A percentile compares a stretch with the other conserved stretches of the same genome.
Conservation (phyloP, 2,329 filamentous ascomycete species). For the Metarhizium humberi region DNA sequence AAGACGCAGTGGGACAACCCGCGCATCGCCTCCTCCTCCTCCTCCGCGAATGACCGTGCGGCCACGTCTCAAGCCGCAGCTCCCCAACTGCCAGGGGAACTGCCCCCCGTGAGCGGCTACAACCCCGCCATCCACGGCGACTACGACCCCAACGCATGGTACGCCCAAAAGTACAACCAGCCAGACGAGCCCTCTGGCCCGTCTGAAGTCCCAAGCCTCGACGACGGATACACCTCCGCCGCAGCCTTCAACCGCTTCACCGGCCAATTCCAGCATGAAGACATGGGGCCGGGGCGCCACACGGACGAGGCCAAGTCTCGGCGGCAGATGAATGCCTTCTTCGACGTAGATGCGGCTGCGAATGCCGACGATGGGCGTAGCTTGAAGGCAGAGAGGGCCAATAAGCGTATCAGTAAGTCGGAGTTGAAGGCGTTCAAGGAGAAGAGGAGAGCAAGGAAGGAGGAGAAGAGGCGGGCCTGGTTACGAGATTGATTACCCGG, state of each 20-base stretch:
- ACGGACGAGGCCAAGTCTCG: conserved; percentile 80
- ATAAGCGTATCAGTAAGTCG: conserved; percentile 73
- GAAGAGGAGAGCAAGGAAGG: conserved; percentile 80
- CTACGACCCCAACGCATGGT: conserved; percentile 94
- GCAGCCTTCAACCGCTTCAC: conserved; percentile 89
- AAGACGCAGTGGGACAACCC: conserved; percentile 81
- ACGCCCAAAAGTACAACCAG: conserved; percentile 54
- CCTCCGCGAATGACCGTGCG: conserved; percentile 13
- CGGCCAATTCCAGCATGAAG: conserved; percentile 65
- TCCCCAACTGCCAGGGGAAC: conserved; percentile 26
- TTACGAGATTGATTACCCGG: conserved; percentile 56
- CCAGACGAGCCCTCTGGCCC: conserved; percentile 20
- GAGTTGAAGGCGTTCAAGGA: conserved; percentile 89
- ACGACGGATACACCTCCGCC: conserved; percentile 52
- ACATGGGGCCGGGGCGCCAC: conserved; percentile 63
- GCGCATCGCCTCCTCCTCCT: conserved; percentile 49
- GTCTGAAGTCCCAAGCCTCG: conserved; percentile 20
- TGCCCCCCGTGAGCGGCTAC: conserved; percentile 60
- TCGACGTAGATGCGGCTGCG: conserved; percentile 89
- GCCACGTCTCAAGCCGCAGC: conserved; percentile 18
- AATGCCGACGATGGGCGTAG: conserved; percentile 86
- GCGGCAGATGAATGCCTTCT: conserved; percentile 88
- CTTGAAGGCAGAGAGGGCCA: conserved; percentile 80
- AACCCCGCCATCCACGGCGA: conserved; percentile 94
- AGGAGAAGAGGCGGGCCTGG: conserved; percentile 91